Conservation (phyloP, 345 rosid genomes). For the Rubroshorea leprosula region DNA sequence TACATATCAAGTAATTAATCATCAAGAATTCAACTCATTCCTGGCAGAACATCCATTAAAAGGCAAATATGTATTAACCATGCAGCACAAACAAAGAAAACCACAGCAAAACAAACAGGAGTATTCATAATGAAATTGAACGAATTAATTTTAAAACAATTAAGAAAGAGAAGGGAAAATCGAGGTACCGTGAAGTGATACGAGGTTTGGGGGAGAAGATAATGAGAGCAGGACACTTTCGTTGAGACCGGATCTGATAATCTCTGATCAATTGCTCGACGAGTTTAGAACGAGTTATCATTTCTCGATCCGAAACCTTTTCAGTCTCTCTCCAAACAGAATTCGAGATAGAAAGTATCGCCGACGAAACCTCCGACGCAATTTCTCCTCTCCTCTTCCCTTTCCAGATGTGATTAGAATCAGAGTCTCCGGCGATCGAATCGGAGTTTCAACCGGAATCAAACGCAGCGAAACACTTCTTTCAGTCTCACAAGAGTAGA, state of each 20-base stretch:
- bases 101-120: not conserved
- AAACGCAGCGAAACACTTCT: not conserved
- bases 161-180: not conserved
- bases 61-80: not conserved
- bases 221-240: slow-evolving; percentile 36
- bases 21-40: not conserved
- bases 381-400: not conserved
- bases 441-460: not conserved
- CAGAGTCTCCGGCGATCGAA: not conserved
- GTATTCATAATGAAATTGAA: not conserved
- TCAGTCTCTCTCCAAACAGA: slow-evolving; percentile 6
- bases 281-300: slow-evolving; percentile 56
- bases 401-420: not conserved
- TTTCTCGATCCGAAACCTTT: slow-evolving; percentile 17
- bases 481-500: not conserved
- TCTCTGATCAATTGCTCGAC: slow-evolving; percentile 48
- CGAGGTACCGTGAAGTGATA: slow-evolving; percentile 32
- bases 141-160: not conserved
- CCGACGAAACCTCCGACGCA: no score
- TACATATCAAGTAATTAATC: not conserved
- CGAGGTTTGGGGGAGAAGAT: slow-evolving; percentile 47
- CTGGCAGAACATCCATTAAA: not conserved
- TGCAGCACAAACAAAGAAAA: not conserved
- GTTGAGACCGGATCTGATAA: slow-evolving; percentile 48
- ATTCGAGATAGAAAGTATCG: not conserved